phyloP scores from a whole-genome alignment of 2,329 filamentous ascomycete genomes.

The Ascochyta koolunga region DNA sequence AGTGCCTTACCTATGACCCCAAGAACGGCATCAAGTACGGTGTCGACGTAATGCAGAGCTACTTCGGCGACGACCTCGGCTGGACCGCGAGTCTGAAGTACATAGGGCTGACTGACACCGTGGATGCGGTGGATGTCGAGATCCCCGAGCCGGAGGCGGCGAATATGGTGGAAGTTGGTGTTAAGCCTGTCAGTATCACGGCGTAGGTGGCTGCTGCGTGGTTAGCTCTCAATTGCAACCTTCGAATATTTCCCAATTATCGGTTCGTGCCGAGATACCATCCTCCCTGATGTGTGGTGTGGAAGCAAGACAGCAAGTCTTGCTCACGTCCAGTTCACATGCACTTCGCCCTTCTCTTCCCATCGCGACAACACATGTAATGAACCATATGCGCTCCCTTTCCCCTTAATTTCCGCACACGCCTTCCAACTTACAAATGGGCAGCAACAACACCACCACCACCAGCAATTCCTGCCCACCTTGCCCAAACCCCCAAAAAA shows the following conservation, averaged over 20 bases:
- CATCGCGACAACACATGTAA: too few relatives aligned
- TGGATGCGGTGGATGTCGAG: conserved; percentile 30
- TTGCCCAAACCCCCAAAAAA: neutral
- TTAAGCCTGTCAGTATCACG: conserved; percentile 36
- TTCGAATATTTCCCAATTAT: too few relatives aligned
- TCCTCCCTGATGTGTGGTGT: too few relatives aligned
- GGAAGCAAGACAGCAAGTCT: too few relatives aligned
- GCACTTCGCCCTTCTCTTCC: too few relatives aligned
- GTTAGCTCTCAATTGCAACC: neutral
- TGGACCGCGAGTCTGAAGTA: conserved; percentile 49
- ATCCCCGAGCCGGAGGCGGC: conserved; percentile 23
- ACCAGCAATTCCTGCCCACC: too few relatives aligned
- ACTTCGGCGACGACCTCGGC: conserved; percentile 72
- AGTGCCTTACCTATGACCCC: conserved; percentile 68
- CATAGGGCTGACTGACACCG: conserved; percentile 40
- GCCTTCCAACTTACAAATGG: neutral
- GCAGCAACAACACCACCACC: conserved; percentile 2
- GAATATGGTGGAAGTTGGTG: conserved; percentile 36
- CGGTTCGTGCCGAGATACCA: too few relatives aligned
- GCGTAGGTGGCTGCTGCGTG: conserved; percentile 19
- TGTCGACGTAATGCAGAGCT: conserved; percentile 65
- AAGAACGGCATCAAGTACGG: conserved; percentile 64
- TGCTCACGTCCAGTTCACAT: too few relatives aligned
- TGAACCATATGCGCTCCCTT: too few relatives aligned
- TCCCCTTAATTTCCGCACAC: neutral